Base-by-base conservation (phyloP, 345 rosid genomes). In the Citrus mangshanensis region DNA sequence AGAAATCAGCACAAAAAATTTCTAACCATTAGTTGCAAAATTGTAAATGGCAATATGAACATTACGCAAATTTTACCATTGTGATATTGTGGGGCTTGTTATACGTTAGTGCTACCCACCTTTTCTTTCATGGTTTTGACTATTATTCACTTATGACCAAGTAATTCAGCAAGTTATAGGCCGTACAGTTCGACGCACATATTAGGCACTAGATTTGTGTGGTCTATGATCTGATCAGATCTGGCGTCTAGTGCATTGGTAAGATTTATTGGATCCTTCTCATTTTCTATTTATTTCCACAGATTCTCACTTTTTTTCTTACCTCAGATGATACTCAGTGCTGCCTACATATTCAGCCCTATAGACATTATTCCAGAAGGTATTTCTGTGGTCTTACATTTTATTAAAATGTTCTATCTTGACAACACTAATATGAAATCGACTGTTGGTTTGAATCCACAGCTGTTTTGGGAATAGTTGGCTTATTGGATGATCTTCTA, bases 321-420 rank as follows among this genome's bases (percentile, higher is more conserved):
- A 13, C 59, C 38, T 70, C 97, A 96, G 97, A 80, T 89, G 89
- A 73, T 91, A 70, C 71, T 91, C 73, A 88, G 95, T 84, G 91
- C 67, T 14, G 49, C 87, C 86, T 95, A 93, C 84, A 55, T 94
- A 25, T 14, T 94, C 78, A 96, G 97, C 82, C 99, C 99, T n/a
- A 78, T 96, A 30, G 98, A 96, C 80, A 82, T 93, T 82, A 89
- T 96, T 82, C 97, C 97, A 12, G 97, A 95, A 93, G 99, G 99
- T 92, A 82, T 38, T 42, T 56, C 69, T 7, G 25, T 1, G 71
- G 55, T 72, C 3, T 30, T 58, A 10, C 46, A n/a, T 58, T 73
- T 65, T 12, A 19, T 76, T 68, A 54, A 73, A 73, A 34, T 37
- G 56, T 59, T 27, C 64, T 61, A 28, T 54, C 2, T 63, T 64